These are phyloP conservation scores for Penicillium griseofulvum DNA, from an alignment of 2,329 filamentous ascomycete species.

Conservation along the genomic window DNA sequence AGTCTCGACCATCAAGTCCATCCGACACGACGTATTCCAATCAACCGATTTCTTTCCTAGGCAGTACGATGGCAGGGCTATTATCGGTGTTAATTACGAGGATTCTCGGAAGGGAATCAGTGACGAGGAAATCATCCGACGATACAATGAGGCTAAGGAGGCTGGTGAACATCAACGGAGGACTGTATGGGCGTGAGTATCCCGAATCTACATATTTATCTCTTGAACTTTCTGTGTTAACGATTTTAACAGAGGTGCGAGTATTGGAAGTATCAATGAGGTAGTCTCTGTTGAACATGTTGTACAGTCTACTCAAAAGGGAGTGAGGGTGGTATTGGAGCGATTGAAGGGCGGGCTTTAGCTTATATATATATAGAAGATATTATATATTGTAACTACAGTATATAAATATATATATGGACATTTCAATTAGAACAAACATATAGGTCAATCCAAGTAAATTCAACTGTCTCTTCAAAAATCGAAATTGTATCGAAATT, in stretches of 20 bases:
- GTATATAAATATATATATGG: too few species aligned
- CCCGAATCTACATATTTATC: background rate
- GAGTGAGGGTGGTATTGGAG: constrained; percentile 3
- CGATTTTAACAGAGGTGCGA: constrained; percentile 9
- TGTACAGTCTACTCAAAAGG: constrained; percentile 10
- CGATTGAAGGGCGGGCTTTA: constrained; percentile 5
- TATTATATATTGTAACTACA: too few species aligned
- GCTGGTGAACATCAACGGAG: constrained; percentile 16
- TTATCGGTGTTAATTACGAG: constrained; percentile 15
- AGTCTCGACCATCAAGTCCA: constrained; percentile 47
- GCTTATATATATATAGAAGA: too few species aligned
- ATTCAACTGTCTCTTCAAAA: background rate
- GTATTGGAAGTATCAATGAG: constrained; percentile 18
- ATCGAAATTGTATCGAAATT: background rate
- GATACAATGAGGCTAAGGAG: constrained; percentile 16
- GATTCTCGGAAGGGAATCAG: constrained; percentile 12
- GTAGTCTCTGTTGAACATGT: constrained; percentile 14
- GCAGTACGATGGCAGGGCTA: constrained; percentile 21
- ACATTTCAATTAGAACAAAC: background rate
- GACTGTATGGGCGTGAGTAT: constrained; percentile 23
- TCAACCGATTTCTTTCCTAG: constrained; percentile 21
- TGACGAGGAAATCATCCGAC: constrained; percentile 19
- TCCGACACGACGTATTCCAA: constrained; percentile 20
- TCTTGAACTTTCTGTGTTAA: background rate
- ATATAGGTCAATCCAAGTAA: background rate